A percentile compares a stretch with the other conserved stretches of the same genome.
Conservation (phyloP, 1,139 yeast species). For the Suhomyces atakaporum region DNA sequence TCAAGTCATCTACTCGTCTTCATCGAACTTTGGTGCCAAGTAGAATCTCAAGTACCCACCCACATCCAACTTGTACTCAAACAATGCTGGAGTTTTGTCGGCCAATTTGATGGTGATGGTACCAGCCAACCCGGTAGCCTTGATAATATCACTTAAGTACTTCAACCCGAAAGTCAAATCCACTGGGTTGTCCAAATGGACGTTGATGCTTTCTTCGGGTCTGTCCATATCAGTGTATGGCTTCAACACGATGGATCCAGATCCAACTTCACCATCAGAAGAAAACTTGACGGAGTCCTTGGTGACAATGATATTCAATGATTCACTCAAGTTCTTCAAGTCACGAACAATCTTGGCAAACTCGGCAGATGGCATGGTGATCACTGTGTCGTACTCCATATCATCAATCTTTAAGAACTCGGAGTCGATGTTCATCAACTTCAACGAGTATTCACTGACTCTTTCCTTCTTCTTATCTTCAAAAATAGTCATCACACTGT, state of each 20-base stretch:
- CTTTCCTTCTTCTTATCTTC: slow-evolving; percentile 91
- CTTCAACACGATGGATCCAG: slow-evolving; percentile 83
- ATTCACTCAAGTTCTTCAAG: slow-evolving; percentile 81
- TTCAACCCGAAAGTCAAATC: slow-evolving; percentile 88
- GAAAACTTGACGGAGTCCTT: slow-evolving; percentile 90
- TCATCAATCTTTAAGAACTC: slow-evolving; percentile 94
- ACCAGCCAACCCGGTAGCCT: slow-evolving; percentile 78
- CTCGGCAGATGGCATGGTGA: slow-evolving; percentile 85
- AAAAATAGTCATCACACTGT: slow-evolving; percentile 75
- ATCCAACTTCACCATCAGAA: slow-evolving; percentile 91
- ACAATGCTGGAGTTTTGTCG: slow-evolving; percentile 90
- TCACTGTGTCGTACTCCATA: slow-evolving; percentile 84
- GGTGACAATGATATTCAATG: slow-evolving; percentile 81
- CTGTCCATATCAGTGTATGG: slow-evolving; percentile 81
- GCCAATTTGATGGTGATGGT: slow-evolving; percentile 84
- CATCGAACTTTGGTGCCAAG: slow-evolving; percentile 96
- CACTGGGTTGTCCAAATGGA: slow-evolving; percentile 85
- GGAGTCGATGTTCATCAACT: slow-evolving; percentile 95
- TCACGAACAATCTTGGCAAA: slow-evolving; percentile 91
- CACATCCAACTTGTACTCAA: slow-evolving; percentile 83
- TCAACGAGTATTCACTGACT: slow-evolving; percentile 87
- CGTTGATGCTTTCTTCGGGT: slow-evolving; percentile 71
- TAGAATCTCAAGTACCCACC: slow-evolving; percentile 94
- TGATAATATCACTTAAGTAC: slow-evolving; percentile 86
- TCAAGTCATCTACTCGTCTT: too few relatives aligned